A percentile compares a stretch with the other conserved stretches of the same genome.
phyloP scores from a whole-genome alignment of 148 eudicot genomes.

The Diospyros lotus region DNA sequence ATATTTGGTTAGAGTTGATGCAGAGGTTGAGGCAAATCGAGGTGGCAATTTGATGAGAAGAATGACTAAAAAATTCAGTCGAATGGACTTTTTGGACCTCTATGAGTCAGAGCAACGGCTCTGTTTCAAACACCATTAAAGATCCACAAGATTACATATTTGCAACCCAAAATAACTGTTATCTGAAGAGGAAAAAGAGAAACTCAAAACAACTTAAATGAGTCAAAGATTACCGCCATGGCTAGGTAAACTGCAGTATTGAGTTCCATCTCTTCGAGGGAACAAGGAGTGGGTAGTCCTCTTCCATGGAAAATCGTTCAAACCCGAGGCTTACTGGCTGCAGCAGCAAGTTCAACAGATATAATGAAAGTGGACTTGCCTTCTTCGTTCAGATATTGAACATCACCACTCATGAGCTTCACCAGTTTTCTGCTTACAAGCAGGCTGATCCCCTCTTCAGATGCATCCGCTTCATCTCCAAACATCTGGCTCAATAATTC shows the following conservation, averaged over 20 bases:
- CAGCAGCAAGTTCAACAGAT: constrained; percentile 72
- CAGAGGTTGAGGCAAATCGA: neutral
- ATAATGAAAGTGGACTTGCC: constrained; percentile 70
- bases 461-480: constrained; percentile 44
- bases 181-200: neutral
- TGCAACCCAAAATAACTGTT: neutral
- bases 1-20: neutral
- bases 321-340: constrained; percentile 26
- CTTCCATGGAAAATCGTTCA: constrained; percentile 2
- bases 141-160: neutral
- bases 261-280: neutral
- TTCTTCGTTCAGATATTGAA: constrained; percentile 76
- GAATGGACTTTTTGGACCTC: neutral
- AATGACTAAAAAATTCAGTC: neutral
- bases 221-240: neutral
- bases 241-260: neutral
- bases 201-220: no score
- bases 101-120: neutral
- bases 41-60: no score
- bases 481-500: constrained; percentile 77
- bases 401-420: constrained; percentile 91
- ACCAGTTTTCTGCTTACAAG: constrained; percentile 71
- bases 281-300: neutral
- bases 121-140: neutral
- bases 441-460: constrained; percentile 83